Conservation (phyloP, 768 basidiomycete genomes). For the Auriculariales sp. region DNA sequence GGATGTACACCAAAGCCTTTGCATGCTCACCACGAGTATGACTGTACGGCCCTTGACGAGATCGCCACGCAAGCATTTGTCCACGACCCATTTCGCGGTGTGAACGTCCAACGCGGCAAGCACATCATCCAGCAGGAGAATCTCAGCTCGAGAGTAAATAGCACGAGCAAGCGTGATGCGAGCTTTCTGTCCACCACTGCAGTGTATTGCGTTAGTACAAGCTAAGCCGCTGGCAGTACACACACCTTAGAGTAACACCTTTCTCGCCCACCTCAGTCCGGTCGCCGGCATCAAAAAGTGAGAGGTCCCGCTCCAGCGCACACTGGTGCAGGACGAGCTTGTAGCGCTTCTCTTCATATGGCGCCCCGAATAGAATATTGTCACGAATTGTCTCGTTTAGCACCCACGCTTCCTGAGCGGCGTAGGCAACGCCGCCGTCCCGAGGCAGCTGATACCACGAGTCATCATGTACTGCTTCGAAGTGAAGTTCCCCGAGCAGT, state of each 20-base stretch:
- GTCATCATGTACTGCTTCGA: slow-evolving; percentile 15
- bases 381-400: slow-evolving; percentile 19
- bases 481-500: slow-evolving; percentile 22
- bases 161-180: slow-evolving; percentile 29
- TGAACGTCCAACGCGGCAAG: slow-evolving; percentile 33
- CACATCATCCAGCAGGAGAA: slow-evolving; percentile 27
- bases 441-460: slow-evolving; percentile 23
- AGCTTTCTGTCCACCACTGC: slow-evolving; percentile 30
- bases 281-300: slow-evolving; percentile 30
- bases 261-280: slow-evolving; percentile 46
- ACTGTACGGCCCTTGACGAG: slow-evolving; percentile 27
- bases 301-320: slow-evolving; percentile 21
- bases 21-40: slow-evolving; percentile 22
- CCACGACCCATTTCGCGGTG: slow-evolving; percentile 23
- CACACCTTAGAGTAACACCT: slow-evolving; percentile 29
- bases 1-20: neutral
- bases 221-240: neutral
- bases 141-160: slow-evolving; percentile 27
- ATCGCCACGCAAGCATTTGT: slow-evolving; percentile 26
- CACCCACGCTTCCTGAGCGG: slow-evolving; percentile 25
- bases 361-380: slow-evolving; percentile 23
- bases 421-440: slow-evolving; percentile 22
- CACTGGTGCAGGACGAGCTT: slow-evolving; percentile 15
- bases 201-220: neutral
- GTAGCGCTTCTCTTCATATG: slow-evolving; percentile 20